phyloP scores from a whole-genome alignment of 1,284 basidiomycete species.

The Sparassis latifolia region DNA sequence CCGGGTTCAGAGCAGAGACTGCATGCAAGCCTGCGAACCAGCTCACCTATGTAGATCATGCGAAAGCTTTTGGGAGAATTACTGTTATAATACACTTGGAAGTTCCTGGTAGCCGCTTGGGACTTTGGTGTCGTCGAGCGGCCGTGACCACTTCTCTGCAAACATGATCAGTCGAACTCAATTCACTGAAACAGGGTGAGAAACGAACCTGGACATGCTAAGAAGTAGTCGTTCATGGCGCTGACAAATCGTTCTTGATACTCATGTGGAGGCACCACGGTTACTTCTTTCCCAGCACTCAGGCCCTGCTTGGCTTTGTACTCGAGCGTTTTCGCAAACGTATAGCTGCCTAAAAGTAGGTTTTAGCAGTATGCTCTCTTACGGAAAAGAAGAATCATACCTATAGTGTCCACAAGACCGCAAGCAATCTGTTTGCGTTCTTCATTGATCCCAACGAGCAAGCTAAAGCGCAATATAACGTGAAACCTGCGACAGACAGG shows the following conservation, averaged over 20 bases:
- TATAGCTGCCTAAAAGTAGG: conserved; percentile 50
- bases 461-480: conserved; percentile 26
- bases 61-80: too few relatives aligned
- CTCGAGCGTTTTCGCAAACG: conserved; percentile 71
- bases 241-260: conserved; percentile 66
- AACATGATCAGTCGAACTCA: not conserved
- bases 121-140: conserved; percentile 24
- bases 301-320: conserved; percentile 72
- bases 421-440: conserved; percentile 60
- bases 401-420: conserved; percentile 77
- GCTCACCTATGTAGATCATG: too few relatives aligned
- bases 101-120: conserved; percentile 21
- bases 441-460: conserved; percentile 63
- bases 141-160: conserved; percentile 33
- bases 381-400: conserved; percentile 23
- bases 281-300: conserved; percentile 59
- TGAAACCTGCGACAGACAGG: not conserved
- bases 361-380: not conserved
- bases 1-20: too few relatives aligned
- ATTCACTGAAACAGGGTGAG: not conserved
- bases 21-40: too few relatives aligned
- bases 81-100: conserved; percentile 25
- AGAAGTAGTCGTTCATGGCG: conserved; percentile 63
- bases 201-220: conserved; percentile 59
- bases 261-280: conserved; percentile 64